Percentiles rank a stretch among this genome's conserved stretches.
phyloP scores from a whole-genome alignment of 1,139 yeast genomes.

The Zhuliangozyma parablackwelliae region DNA sequence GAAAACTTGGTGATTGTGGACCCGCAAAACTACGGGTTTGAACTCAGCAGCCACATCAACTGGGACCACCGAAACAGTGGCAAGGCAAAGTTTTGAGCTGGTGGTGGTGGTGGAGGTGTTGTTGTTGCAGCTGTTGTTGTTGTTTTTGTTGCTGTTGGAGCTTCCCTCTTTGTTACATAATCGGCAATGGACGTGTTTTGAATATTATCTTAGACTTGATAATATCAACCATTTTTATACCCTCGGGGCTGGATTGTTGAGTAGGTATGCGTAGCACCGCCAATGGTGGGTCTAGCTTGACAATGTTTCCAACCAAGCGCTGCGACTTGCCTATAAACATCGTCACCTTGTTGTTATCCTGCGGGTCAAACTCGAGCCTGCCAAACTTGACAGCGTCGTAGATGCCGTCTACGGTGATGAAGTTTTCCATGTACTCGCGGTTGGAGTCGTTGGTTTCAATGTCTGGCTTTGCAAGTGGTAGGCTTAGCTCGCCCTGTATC shows the following conservation, averaged over 20 bases:
- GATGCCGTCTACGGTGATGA: conserved; percentile 31
- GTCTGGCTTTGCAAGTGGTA: conserved; percentile 42
- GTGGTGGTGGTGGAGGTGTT: not conserved
- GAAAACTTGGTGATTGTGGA: conserved; percentile 34
- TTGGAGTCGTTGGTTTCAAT: conserved; percentile 14
- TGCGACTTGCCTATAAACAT: conserved; percentile 64
- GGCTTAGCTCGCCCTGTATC: conserved; percentile 65
- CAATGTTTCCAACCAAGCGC: conserved; percentile 55
- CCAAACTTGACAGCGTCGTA: conserved; percentile 58
- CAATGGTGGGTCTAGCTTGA: conserved; percentile 54
- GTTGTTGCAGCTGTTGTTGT: not conserved
- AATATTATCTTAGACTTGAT: conserved; percentile 55
- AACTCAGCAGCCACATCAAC: conserved; percentile 14
- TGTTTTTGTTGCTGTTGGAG: not conserved
- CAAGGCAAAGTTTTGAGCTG: conserved; percentile 9
- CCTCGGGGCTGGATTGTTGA: conserved; percentile 6
- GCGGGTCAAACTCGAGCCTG: conserved; percentile 45
- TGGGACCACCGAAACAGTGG: conserved; percentile 23
- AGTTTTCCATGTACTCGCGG: conserved; percentile 22
- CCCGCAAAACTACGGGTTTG: conserved; percentile 17
- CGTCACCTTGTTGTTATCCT: conserved; percentile 44
- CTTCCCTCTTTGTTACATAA: conserved; percentile 42
- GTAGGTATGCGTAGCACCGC: conserved; percentile 50
- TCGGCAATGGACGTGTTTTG: conserved; percentile 66
- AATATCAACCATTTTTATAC: conserved; percentile 53